Conservation (phyloP, 176 grass and related monocot genomes). For the Carex scoparia region DNA sequence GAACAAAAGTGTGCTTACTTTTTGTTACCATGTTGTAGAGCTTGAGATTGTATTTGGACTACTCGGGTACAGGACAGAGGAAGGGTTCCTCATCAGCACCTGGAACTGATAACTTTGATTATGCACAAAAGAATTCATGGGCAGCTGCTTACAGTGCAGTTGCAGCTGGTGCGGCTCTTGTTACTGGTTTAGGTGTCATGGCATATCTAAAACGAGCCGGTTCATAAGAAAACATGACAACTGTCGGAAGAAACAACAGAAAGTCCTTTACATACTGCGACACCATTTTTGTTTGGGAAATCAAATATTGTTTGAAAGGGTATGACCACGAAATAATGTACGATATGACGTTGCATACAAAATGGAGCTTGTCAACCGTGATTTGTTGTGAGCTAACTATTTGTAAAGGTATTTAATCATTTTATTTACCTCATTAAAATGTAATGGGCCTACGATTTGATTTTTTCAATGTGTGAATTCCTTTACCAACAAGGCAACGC, state of each 20-base stretch:
- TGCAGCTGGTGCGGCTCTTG: slow-evolving; percentile 74
- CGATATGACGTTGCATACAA: not conserved
- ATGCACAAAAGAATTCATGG: slow-evolving; percentile 85
- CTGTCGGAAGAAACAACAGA: not conserved
- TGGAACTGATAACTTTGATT: slow-evolving; percentile 39
- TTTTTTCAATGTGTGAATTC: not conserved
- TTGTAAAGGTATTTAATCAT: not conserved
- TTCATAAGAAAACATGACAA: slow-evolving; percentile 14
- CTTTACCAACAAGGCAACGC: not conserved
- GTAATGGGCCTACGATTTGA: not conserved
- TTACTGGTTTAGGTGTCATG: slow-evolving; percentile 84
- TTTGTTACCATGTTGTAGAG: slow-evolving; percentile 36
- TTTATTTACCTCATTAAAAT: not conserved
- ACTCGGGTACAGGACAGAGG: slow-evolving; percentile 41
- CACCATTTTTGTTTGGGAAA: not conserved
- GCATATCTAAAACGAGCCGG: slow-evolving; percentile 78
- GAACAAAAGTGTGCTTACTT: slow-evolving; percentile 13
- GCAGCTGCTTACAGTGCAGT: slow-evolving; percentile 59
- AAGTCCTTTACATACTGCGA: not conserved
- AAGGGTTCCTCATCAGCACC: slow-evolving; percentile 30
- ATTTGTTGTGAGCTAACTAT: not conserved
- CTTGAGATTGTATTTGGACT: slow-evolving; percentile 78
- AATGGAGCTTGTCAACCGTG: slow-evolving; percentile 11
- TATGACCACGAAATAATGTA: slow-evolving; percentile 17
- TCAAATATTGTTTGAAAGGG: slow-evolving; percentile 1